These are phyloP conservation scores for Penicillium waksmanii DNA, from an alignment of 495 filamentous ascomycete genomes.

Conservation along the genomic window DNA sequence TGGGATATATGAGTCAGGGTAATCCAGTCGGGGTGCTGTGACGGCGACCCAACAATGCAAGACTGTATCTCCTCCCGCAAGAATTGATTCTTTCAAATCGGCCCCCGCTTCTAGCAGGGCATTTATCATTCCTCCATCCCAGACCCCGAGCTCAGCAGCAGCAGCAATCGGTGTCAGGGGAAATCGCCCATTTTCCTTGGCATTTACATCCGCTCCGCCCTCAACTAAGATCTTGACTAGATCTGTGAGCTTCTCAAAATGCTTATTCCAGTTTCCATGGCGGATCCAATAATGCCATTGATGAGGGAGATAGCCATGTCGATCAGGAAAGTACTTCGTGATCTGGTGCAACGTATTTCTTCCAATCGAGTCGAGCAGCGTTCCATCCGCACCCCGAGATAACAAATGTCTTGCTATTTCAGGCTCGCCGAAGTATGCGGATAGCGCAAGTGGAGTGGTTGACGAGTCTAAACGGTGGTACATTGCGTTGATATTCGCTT, in stretches of 20 bases:
- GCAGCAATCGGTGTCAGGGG: conserved; percentile 19
- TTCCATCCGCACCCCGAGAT: conserved; percentile 20
- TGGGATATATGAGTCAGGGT: conserved; percentile 20
- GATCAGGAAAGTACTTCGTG: conserved; percentile 18
- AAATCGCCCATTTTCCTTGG: conserved; percentile 26
- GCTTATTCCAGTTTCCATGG: conserved; percentile 24
- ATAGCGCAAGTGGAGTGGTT: conserved; percentile 21
- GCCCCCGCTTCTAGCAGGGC: conserved; percentile 21
- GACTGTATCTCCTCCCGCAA: conserved; percentile 17
- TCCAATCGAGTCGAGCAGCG: conserved; percentile 15
- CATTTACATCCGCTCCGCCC: conserved; percentile 28
- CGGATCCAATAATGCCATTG: conserved; percentile 24
- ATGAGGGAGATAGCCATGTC: conserved; percentile 18
- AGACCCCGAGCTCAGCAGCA: conserved; percentile 23
- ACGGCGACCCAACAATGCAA: conserved; percentile 24
- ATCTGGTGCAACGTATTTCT: conserved; percentile 26
- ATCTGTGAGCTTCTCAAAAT: conserved; percentile 10
- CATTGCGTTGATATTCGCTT: conserved; percentile 13
- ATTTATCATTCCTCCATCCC: conserved; percentile 20
- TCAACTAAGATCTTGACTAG: conserved; percentile 23
- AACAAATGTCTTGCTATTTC: conserved; percentile 18
- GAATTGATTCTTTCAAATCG: conserved; percentile 11
- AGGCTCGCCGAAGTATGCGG: conserved; percentile 24
- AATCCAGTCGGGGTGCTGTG: conserved; percentile 22
- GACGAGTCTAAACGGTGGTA: conserved; percentile 19